Percentiles rank a stretch among this genome's conserved stretches.
Evolutionary conservation across 352 stramenopile genomes (phyloP).

Genomic region (Blastocystis sp.): DNA sequence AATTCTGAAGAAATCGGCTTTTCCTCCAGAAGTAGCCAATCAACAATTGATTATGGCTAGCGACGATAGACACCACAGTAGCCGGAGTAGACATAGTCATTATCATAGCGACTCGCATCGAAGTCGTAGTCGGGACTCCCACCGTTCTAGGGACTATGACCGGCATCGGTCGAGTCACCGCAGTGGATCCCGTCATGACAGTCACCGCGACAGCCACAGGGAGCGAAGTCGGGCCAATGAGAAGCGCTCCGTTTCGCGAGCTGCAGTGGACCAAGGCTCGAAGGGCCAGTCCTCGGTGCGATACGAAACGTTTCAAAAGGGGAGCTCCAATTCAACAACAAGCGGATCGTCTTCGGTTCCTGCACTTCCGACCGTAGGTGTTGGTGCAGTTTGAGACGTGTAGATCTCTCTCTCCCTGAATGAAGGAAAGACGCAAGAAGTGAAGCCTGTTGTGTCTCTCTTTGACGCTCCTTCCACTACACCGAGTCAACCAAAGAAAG

Average conservation of each 20-base stretch:
- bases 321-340: background rate
- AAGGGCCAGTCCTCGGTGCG: background rate
- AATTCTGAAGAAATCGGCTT: no score
- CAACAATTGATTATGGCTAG: no score
- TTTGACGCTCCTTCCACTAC: background rate
- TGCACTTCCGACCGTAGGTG: background rate
- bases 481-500: background rate
- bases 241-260: background rate
- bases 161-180: background rate
- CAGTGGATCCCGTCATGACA: constrained; percentile 10
- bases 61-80: constrained; percentile 23
- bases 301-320: background rate
- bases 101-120: constrained; percentile 23
- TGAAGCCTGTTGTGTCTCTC: constrained; percentile 28
- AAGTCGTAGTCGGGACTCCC: constrained; percentile 31
- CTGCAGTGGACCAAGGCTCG: background rate
- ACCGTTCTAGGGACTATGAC: constrained; percentile 9
- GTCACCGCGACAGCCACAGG: constrained; percentile 20
- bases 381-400: background rate
- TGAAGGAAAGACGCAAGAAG: background rate
- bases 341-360: background rate
- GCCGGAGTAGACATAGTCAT: constrained; percentile 29
- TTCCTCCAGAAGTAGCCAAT: no score
- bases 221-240: background rate
- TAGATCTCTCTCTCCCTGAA: constrained; percentile 50